Evolutionary conservation across 2,329 filamentous ascomycete species (phyloP).

Genomic region (Cercospora berteroae): DNA sequence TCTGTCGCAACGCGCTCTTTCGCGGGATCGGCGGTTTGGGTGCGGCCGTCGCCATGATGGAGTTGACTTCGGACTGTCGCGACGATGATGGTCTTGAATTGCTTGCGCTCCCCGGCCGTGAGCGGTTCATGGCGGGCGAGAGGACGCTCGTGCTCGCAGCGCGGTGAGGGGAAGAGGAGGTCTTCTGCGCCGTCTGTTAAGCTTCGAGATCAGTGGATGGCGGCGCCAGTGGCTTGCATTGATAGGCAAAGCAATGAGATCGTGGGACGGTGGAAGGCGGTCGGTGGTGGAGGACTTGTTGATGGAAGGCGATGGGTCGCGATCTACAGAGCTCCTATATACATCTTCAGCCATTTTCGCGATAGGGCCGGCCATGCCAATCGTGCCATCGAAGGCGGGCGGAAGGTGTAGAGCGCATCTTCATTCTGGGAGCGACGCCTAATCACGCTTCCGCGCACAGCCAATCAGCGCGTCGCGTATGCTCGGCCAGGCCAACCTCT

Average conservation of each 20-base stretch:
- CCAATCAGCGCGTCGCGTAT: not conserved
- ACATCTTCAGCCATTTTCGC: not conserved
- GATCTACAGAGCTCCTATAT: not conserved
- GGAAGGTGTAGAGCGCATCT: not conserved
- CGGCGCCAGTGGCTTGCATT: conserved; percentile 8
- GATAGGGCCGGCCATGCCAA: not conserved
- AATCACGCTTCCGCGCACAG: not conserved
- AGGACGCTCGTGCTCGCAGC: not conserved
- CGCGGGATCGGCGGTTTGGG: conserved; percentile 24
- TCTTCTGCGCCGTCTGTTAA: conserved; percentile 1
- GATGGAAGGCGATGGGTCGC: not conserved
- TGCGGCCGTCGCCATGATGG: not conserved
- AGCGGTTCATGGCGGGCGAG: conserved; percentile 2
- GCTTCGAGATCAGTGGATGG: conserved; percentile 1
- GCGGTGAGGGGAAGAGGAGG: not conserved
- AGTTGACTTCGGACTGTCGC: not conserved
- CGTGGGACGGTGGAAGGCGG: not conserved
- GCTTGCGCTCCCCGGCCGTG: not conserved
- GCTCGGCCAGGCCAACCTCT: not conserved
- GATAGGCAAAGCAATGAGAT: not conserved
- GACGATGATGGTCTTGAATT: not conserved
- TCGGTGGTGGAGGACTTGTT: not conserved
- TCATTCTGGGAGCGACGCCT: not conserved
- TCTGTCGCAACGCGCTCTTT: conserved; percentile 23
- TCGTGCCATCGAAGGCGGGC: not conserved